Evolutionary conservation across 2,329 filamentous ascomycete genomes (phyloP).

Genomic region (Fusarium napiforme): DNA sequence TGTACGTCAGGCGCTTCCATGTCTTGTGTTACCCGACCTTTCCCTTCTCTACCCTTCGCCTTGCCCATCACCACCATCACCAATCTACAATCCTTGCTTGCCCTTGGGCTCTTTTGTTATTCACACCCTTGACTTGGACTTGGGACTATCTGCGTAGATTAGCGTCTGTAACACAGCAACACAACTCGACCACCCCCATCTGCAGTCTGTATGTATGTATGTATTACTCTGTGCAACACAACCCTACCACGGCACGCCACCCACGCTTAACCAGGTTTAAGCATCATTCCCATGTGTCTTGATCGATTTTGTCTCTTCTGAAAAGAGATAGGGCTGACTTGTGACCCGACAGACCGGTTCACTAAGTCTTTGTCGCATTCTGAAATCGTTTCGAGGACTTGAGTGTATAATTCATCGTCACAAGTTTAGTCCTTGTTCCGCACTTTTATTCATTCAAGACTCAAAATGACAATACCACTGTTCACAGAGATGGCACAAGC

Average conservation of each 20-base stretch:
- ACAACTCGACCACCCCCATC: conserved; percentile 29
- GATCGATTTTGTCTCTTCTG: conserved; percentile 25
- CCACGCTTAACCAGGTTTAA: conserved; percentile 29
- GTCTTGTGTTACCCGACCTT: conserved; percentile 41
- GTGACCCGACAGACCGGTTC: conserved; percentile 27
- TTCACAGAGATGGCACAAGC: not conserved
- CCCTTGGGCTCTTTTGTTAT: conserved; percentile 29
- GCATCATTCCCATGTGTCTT: conserved; percentile 35
- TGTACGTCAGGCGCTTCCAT: conserved; percentile 30
- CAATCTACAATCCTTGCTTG: conserved; percentile 29
- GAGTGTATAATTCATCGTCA: not conserved
- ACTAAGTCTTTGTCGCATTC: not conserved
- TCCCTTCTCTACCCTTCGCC: conserved; percentile 32
- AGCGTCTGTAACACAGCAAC: conserved; percentile 41
- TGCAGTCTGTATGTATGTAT: conserved; percentile 7
- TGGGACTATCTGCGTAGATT: conserved; percentile 20
- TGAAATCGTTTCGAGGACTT: not conserved
- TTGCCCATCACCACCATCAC: conserved; percentile 28
- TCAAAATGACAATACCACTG: not conserved
- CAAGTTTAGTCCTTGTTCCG: not conserved
- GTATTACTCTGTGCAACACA: conserved; percentile 20
- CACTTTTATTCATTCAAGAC: not conserved
- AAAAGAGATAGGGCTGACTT: conserved; percentile 21
- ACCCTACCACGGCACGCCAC: conserved; percentile 36
- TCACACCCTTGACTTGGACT: conserved; percentile 31